Conservation (phyloP, 768 basidiomycete species). For the Russula abietina region DNA sequence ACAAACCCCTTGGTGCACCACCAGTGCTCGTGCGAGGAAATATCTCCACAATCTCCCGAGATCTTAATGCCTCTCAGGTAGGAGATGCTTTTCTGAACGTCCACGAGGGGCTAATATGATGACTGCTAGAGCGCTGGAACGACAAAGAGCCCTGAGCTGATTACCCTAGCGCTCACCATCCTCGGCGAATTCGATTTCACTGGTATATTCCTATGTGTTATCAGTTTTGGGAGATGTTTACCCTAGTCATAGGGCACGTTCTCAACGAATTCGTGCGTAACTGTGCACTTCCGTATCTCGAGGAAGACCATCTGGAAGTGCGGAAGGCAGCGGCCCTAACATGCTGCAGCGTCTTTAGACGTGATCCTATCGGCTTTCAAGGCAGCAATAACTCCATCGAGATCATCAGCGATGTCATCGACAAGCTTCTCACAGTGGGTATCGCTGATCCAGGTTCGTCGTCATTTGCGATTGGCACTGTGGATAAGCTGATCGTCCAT, state of each 20-base stretch:
- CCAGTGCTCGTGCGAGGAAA: constrained; percentile 52
- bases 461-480: neutral
- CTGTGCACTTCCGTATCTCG: constrained; percentile 88
- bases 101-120: neutral
- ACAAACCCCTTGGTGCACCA: constrained; percentile 85
- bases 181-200: constrained; percentile 93
- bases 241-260: constrained; percentile 59
- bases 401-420: constrained; percentile 95
- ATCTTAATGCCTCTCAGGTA: constrained; percentile 48
- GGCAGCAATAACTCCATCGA: constrained; percentile 94
- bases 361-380: constrained; percentile 94
- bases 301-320: constrained; percentile 85
- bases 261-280: constrained; percentile 93
- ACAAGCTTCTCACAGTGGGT: constrained; percentile 90
- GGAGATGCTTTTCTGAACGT: neutral
- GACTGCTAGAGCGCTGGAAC: constrained; percentile 14
- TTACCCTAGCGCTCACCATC: constrained; percentile 80
- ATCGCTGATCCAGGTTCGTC: constrained; percentile 87
- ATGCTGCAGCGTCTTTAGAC: constrained; percentile 86
- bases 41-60: constrained; percentile 42
- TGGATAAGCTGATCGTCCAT: neutral
- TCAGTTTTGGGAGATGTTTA: constrained; percentile 9
- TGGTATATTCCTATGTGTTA: constrained; percentile 42
- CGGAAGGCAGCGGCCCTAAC: constrained; percentile 86
- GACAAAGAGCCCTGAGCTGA: constrained; percentile 60